phyloP scores from a whole-genome alignment of 306 rosid species.

The Castanea mollissima region DNA sequence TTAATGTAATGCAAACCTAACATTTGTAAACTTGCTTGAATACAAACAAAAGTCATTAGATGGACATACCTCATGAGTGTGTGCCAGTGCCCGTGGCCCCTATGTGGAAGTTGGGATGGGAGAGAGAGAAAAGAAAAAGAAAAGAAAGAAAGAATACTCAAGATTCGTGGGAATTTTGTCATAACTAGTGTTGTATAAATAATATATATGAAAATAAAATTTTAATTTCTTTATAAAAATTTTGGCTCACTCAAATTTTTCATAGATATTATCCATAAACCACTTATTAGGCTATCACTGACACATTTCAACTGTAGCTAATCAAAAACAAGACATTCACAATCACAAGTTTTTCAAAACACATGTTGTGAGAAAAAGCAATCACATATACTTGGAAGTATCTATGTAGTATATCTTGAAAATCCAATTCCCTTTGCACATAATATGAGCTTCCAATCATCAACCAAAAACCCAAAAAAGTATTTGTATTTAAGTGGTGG shows the following conservation, averaged over 20 bases:
- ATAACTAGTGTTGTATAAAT: background rate
- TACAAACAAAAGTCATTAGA: slow-evolving; percentile 53
- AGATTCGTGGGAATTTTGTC: background rate
- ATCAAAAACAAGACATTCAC: no score
- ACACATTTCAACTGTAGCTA: background rate
- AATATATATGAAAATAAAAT: background rate
- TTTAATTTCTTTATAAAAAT: background rate
- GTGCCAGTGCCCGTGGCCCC: slow-evolving; percentile 42
- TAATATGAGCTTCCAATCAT: no score
- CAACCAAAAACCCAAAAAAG: no score
- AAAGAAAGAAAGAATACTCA: background rate
- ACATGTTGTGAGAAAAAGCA: no score
- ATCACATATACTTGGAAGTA: no score
- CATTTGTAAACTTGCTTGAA: slow-evolving; percentile 53
- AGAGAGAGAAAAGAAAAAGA: background rate
- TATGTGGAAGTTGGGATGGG: slow-evolving; percentile 23
- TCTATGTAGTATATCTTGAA: no score
- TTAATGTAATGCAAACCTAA: slow-evolving; percentile 63
- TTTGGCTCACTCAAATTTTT: background rate
- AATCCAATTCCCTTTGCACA: no score
- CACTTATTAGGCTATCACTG: background rate
- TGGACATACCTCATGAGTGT: slow-evolving; percentile 31
- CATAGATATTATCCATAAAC: background rate
- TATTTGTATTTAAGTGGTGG: no score
- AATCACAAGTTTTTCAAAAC: no score